Evolutionary conservation across 768 basidiomycete genomes (phyloP).

Genomic region (Dentipellis fragilis): DNA sequence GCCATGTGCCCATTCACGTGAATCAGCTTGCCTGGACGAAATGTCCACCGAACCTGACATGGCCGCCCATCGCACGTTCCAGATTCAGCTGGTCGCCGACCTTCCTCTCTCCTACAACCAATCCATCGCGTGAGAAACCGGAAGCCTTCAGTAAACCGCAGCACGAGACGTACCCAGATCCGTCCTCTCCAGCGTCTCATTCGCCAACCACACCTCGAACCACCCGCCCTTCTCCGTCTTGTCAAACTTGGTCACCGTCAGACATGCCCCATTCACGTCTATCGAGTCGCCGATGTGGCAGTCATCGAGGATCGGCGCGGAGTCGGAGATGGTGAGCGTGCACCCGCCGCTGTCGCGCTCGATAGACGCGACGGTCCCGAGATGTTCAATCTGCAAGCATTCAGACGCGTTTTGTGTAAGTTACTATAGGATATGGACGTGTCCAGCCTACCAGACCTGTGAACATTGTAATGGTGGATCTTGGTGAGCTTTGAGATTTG

Average conservation of each 20-base stretch:
- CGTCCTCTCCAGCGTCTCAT: constrained; percentile 87
- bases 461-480: constrained; percentile 39
- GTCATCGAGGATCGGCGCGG: constrained; percentile 69
- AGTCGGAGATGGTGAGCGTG: constrained; percentile 65
- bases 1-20: not conserved
- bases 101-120: constrained; percentile 56
- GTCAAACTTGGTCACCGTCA: constrained; percentile 87
- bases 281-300: constrained; percentile 94
- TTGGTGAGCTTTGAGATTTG: no score
- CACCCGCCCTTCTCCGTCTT: constrained; percentile 50
- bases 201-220: constrained; percentile 93
- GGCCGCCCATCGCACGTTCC: constrained; percentile 90
- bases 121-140: not conserved
- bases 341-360: constrained; percentile 65
- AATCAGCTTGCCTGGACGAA: constrained; percentile 74
- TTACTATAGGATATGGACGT: constrained; percentile 1
- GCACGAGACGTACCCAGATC: constrained; percentile 58
- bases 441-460: constrained; percentile 57
- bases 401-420: constrained; percentile 8
- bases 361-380: constrained; percentile 65
- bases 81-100: constrained; percentile 81
- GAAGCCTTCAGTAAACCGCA: not conserved
- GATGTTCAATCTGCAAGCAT: constrained; percentile 72
- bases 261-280: constrained; percentile 67
- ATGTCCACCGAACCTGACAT: constrained; percentile 91